Evolutionary conservation across 768 basidiomycete genomes (phyloP), one percentile per base, ranked within the genome.

Genomic region (Amanita rimosa): DNA sequence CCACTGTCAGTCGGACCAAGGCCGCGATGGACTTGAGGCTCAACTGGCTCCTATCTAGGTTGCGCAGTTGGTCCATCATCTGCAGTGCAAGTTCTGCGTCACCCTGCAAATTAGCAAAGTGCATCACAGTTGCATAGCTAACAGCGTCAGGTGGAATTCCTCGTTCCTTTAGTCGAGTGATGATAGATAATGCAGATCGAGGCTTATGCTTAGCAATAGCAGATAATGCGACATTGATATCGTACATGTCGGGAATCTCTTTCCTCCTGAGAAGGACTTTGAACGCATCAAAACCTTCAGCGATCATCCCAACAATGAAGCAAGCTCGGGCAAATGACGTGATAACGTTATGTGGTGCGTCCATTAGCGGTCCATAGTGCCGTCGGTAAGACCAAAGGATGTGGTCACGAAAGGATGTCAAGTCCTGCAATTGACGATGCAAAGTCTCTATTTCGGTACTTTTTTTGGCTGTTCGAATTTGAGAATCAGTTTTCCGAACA

Each of bases 321-420:
- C 74, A 73, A 17, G 74, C 78, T 50, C 82, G 73, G 1, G 82
- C 81, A 31, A 83, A 67, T 7, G 81, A 72, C 41, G 75, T 85
- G 51, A 87, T 57, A 44, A 67, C 64, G 43, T 57, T 63, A 61
- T 80, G 82, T 34, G 62, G 55, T 2, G 79, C 76, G 17, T 63
- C 44, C 16, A 61, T 52, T 43, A 83, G 55, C 6, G 83, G 78
- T 26, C 66, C 58, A 57, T 78, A 73, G 41, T 60, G 57, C 31
- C 59, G 44, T 26, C 57, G 63, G 61, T 70, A 85, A 36, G 65
- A 64, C 13, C 54, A 53, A 26, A 81, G 52, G 50, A 85, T 68
- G 24, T 57, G 67, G 41, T 67, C 58, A 17, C 70, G 66, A 55
- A 83, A 81, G 16, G 53, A 53, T 16, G 46, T 46, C 21, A 62